A percentile compares a stretch with the other conserved stretches of the same genome.
phyloP scores from a whole-genome alignment of 169 alveolate genomes.

The Toxoplasma gondii region DNA sequence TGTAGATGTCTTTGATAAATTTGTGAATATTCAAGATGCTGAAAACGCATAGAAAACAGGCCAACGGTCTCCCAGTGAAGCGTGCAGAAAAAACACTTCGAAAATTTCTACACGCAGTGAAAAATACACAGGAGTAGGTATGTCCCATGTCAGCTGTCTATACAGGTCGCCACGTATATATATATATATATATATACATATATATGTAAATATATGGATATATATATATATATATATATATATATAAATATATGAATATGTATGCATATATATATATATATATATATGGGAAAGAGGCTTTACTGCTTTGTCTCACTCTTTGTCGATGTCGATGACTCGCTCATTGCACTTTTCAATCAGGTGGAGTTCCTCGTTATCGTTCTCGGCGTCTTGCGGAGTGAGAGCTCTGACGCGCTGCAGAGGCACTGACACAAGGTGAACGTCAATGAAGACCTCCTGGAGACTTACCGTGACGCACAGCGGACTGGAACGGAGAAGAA shows the following conservation, averaged over 20 bases:
- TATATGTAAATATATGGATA: background rate
- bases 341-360: conserved; percentile 82
- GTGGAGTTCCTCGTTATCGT: conserved; percentile 70
- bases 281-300: background rate
- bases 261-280: background rate
- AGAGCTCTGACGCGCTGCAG: conserved; percentile 3
- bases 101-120: background rate
- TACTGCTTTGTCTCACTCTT: conserved; percentile 62
- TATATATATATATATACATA: background rate
- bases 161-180: background rate
- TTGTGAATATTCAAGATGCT: conserved; percentile 81
- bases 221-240: background rate
- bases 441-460: too few species aligned
- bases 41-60: conserved; percentile 14
- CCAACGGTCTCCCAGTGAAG: background rate
- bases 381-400: conserved; percentile 29
- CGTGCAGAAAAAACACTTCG: background rate
- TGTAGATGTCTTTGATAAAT: conserved; percentile 84
- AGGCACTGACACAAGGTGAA: background rate
- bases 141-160: background rate
- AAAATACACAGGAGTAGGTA: background rate
- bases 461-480: background rate
- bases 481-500: background rate
- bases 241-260: background rate
- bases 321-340: conserved; percentile 79